These are phyloP conservation scores for Crataegus laevigata DNA, from an alignment of 306 rosid species.

Conservation along the genomic window DNA sequence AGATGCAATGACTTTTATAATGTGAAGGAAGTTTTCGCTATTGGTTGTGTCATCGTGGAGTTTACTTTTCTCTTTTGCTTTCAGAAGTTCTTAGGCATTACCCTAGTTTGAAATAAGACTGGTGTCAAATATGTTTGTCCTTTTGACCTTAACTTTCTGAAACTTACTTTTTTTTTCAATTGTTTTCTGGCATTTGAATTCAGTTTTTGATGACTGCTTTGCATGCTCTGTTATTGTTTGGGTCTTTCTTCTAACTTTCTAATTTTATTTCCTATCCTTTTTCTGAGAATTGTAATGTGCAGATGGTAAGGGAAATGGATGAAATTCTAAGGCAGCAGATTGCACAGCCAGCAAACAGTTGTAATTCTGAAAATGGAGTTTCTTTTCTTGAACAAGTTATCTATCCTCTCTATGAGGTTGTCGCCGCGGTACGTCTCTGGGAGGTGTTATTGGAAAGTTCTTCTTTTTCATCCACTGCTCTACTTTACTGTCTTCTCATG, in stretches of 20 bases:
- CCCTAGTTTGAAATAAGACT: neutral
- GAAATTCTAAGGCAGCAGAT: conserved; percentile 61
- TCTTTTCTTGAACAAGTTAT: conserved; percentile 84
- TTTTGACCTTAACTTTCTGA: neutral
- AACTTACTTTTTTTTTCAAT: neutral
- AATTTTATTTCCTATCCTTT: neutral
- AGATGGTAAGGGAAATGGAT: conserved; percentile 96
- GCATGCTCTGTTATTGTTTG: neutral
- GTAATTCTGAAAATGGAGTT: conserved; percentile 51
- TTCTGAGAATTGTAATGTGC: conserved; percentile 15
- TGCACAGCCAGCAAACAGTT: conserved; percentile 83
- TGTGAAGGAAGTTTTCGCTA: neutral
- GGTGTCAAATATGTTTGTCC: neutral
- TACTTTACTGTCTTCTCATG: neutral
- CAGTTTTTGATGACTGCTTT: neutral
- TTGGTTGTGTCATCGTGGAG: neutral
- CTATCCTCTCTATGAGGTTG: conserved; percentile 61
- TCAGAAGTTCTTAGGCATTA: neutral
- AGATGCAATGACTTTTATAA: neutral
- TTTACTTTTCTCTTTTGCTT: neutral
- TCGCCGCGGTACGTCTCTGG: conserved; percentile 65
- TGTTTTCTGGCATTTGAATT: neutral
- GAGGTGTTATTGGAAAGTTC: neutral
- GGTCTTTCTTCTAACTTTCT: neutral
- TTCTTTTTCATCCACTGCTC: neutral